phyloP scores from a whole-genome alignment of 257 asterid genomes.

The Nicotiana undulata region DNA sequence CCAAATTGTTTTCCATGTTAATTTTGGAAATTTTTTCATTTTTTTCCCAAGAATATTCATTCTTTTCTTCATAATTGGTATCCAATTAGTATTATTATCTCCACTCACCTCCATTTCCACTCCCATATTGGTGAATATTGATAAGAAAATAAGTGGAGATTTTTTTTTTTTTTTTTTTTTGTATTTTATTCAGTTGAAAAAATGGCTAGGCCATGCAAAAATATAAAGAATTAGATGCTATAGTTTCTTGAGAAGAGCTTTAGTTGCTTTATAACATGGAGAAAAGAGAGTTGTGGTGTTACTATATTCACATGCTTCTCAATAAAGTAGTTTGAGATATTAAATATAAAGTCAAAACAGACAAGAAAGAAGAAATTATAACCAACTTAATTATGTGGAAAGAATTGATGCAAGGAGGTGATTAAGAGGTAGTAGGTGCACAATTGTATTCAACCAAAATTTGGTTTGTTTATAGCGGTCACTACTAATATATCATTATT shows the following conservation, averaged over 20 bases:
- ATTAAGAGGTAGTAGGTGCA: background rate
- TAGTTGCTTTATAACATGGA: background rate
- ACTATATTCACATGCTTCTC: conserved; percentile 4
- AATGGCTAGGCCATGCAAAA: conserved; percentile 10
- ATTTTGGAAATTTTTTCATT: conserved; percentile 22
- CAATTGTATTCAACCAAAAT: too few species aligned
- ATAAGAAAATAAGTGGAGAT: background rate
- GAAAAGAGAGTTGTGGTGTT: conserved; percentile 1
- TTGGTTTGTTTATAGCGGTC: too few species aligned
- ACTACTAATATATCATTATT: too few species aligned
- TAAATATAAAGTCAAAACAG: background rate
- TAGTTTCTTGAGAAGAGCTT: background rate
- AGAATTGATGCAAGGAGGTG: background rate
- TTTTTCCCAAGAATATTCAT: conserved; percentile 17
- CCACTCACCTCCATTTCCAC: background rate
- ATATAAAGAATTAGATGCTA: background rate
- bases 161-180: too few species aligned
- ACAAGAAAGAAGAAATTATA: background rate
- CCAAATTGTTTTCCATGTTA: conserved; percentile 36
- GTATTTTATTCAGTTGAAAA: background rate
- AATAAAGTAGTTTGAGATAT: background rate
- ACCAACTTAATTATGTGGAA: background rate
- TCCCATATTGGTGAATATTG: background rate
- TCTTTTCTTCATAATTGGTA: conserved; percentile 31
- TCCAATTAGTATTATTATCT: background rate